These are phyloP conservation scores for Hyphopichia wangnamkhiaoensis DNA, from an alignment of 1,139 yeast species.

Conservation along the genomic window DNA sequence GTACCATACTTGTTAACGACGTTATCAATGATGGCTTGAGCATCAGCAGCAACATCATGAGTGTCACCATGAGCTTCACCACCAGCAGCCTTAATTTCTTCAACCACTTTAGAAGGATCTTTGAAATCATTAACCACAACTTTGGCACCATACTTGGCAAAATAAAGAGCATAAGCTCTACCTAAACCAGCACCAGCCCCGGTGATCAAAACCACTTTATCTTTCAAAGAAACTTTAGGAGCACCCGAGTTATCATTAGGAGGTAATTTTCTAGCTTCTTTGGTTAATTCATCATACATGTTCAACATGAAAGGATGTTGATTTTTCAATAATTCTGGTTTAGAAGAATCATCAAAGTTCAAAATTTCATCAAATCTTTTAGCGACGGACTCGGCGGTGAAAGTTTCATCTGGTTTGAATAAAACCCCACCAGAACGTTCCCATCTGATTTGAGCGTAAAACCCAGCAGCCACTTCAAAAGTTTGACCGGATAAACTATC, in stretches of 20 bases:
- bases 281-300: conserved; percentile 58
- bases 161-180: conserved; percentile 79
- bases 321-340: conserved; percentile 54
- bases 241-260: conserved; percentile 56
- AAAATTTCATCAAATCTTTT: conserved; percentile 64
- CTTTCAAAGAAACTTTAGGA: conserved; percentile 61
- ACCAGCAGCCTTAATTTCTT: conserved; percentile 75
- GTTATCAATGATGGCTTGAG: conserved; percentile 74
- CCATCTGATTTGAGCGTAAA: conserved; percentile 91
- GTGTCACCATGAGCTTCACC: conserved; percentile 82
- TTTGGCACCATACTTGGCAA: conserved; percentile 92
- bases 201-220: conserved; percentile 85
- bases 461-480: conserved; percentile 94
- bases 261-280: conserved; percentile 54
- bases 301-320: conserved; percentile 68
- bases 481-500: conserved; percentile 63
- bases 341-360: conserved; percentile 56
- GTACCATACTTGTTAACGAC: conserved; percentile 79
- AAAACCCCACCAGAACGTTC: conserved; percentile 86
- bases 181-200: conserved; percentile 98
- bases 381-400: conserved; percentile 85
- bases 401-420: conserved; percentile 74
- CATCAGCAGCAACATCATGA: conserved; percentile 79
- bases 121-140: conserved; percentile 92
- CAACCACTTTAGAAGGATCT: conserved; percentile 72